phyloP scores from a whole-genome alignment of 305 asterid genomes.

The Lippia alba region DNA sequence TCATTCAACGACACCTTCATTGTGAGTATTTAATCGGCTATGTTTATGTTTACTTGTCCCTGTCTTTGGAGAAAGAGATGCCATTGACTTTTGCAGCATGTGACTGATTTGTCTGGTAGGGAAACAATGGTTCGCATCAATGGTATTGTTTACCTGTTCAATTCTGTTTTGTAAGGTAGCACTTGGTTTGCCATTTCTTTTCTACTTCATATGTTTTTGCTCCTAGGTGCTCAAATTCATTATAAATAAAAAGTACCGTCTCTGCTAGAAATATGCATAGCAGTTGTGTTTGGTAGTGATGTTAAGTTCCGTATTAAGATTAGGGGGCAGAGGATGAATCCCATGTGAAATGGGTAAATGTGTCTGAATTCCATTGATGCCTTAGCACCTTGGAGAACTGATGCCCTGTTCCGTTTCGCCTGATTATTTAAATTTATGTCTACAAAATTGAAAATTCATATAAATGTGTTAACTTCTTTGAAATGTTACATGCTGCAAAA shows the following conservation, averaged over 20 bases:
- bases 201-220: neutral
- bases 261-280: neutral
- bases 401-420: constrained; percentile 14
- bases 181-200: neutral
- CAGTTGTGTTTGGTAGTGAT: neutral
- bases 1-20: constrained; percentile 75
- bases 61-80: neutral
- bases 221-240: neutral
- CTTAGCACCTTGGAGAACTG: constrained; percentile 37
- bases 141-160: constrained; percentile 35
- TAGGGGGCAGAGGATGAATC: constrained; percentile 29
- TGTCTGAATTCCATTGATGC: constrained; percentile 30
- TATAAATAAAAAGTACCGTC: neutral
- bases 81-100: constrained; percentile 50
- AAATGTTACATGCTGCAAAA: neutral
- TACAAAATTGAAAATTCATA: neutral
- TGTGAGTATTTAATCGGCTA: constrained; percentile 39
- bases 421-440: neutral
- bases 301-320: neutral
- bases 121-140: constrained; percentile 83
- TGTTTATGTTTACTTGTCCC: neutral
- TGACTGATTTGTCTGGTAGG: constrained; percentile 74
- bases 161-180: neutral
- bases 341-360: constrained; percentile 31
- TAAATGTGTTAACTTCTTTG: neutral